Base-by-base conservation (phyloP, 2,329 filamentous ascomycete genomes). In the Ophiostoma pallidulum region DNA sequence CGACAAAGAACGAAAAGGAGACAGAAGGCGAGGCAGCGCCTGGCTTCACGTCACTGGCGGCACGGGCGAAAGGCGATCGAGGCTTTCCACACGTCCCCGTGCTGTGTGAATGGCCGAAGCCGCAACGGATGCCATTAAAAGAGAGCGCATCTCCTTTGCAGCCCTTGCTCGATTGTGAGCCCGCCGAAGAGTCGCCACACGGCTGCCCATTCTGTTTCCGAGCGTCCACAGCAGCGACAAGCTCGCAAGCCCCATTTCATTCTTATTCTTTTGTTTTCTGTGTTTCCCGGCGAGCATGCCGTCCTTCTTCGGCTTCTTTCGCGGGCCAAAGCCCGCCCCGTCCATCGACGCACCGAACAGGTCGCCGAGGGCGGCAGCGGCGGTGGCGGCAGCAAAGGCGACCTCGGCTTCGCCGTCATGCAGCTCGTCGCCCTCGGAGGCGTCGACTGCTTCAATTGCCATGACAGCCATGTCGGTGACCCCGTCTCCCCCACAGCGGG, bases 261-360 rank as follows among this genome's bases (percentile, higher is more conserved):
- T 29, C 20, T 20, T 12, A 12, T 41, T 32, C 12, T 4, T 10
- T 5, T 12, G 14, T 9, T 43, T 18, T 28, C n/a, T 18, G n/a
- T 16, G 9, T 28, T 28, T 28, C n/a, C n/a, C n/a, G n/a, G n/a
- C n/a, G n/a, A n/a, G n/a, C n/a, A 51, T 51, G 49, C 20, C 39
- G n/a, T 39, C 45, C 4, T 7, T 52, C 4, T 42, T 52, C 18
- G 29, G 45, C 41, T 48, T 45, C 35, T 48, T 52, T 22, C 48
- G 50, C 24, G 26, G 31, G n/a, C 29, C 41, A 28, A 35, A 22
- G 20, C 10, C 26, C 22, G 18, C 32, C 18, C 43, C 35, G 43
- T 39, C 43, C 13, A 36, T 33, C 18, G 43, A 39, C 35, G 33
- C 43, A 14, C 4, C 18, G 18, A 16, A 14, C 36, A n/a, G 22